Conservation (phyloP, 2,329 filamentous ascomycete species). For the Phaeosphaeriaceae sp. region DNA sequence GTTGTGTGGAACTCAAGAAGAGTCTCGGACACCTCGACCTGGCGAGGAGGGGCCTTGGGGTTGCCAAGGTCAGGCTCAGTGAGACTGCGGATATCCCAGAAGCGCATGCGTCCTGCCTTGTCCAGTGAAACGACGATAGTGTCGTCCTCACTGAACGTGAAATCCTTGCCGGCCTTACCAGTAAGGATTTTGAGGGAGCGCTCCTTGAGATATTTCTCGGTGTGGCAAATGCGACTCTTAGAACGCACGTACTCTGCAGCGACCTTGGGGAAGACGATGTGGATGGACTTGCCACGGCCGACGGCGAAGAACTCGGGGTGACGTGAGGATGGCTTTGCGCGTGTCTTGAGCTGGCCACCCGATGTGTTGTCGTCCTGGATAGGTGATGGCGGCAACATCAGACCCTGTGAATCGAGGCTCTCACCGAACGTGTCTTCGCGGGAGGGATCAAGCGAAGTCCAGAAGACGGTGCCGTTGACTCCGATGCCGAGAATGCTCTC, state of each 20-base stretch:
- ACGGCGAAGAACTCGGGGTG: slow-evolving; percentile 96
- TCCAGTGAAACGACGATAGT: slow-evolving; percentile 93
- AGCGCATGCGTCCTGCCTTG: slow-evolving; percentile 94
- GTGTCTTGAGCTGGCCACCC: slow-evolving; percentile 92
- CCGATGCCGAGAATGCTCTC: slow-evolving; percentile 92
- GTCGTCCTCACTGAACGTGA: slow-evolving; percentile 96
- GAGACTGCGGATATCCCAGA: slow-evolving; percentile 94
- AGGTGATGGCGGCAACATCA: slow-evolving; percentile 86
- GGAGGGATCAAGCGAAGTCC: slow-evolving; percentile 71
- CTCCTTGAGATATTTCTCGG: slow-evolving; percentile 84
- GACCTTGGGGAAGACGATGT: slow-evolving; percentile 75
- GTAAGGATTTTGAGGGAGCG: slow-evolving; percentile 93
- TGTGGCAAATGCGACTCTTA: slow-evolving; percentile 73
- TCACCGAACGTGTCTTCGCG: slow-evolving; percentile 71
- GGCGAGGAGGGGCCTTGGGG: slow-evolving; percentile 51
- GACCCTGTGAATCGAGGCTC: slow-evolving; percentile 82
- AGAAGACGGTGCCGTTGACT: slow-evolving; percentile 96
- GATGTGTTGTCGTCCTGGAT: slow-evolving; percentile 89
- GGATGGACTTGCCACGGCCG: slow-evolving; percentile 93
- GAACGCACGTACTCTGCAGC: slow-evolving; percentile 62
- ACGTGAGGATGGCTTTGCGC: slow-evolving; percentile 85
- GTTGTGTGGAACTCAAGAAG: slow-evolving; percentile 87
- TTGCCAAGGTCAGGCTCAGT: slow-evolving; percentile 60
- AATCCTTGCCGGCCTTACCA: slow-evolving; percentile 97
- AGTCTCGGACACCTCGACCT: slow-evolving; percentile 83